Evolutionary conservation across 805 yeast genomes (phyloP), one percentile per base, ranked within the genome.

Genomic region (Starmerella floricola): DNA sequence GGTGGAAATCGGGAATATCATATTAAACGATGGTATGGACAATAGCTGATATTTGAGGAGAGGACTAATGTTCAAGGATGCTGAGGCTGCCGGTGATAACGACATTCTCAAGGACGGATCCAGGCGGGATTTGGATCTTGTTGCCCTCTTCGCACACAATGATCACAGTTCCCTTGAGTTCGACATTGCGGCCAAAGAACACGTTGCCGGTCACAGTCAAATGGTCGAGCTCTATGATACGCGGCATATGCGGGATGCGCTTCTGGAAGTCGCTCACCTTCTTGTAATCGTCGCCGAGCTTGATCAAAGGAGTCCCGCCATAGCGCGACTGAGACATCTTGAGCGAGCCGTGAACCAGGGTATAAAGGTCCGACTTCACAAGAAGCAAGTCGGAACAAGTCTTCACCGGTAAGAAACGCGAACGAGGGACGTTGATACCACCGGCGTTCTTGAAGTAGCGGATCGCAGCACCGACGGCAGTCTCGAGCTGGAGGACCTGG

Each of bases 381-480:
- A 91, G 73, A 55, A 91, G 68, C 64, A 91, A 68, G 63, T 91
- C 98, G 6, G 96, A 86, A 64, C 91, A 85, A 16, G 98, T 91
- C 72, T 91, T 91, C 56, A 91, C 98, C 13, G 98, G 98, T 67
- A 91, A 73, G 74, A 91, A 91, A 62, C 98, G 79, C 32, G 95
- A 75, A 70, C 98, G 84, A 65, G 98, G 97, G 30, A 91, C 98
- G 57, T 86, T 94, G 55, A 91, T 93, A 67, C 98, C 98, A 58
- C 85, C 95, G 24, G 96, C 95, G 55, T 84, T 82, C 52, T 79
- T 71, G 67, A 91, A 91, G 66, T 87, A 88, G 67, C 94, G 82
- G 61, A 91, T 91, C 36, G 97, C 97, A 31, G 98, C 97, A 71
- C 98, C 98, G 55, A 85, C 95, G 23, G 98, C 98, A 38, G 98